Base-by-base conservation (phyloP, 73 alveolate genomes). In the Tetrahymena thermophila region DNA sequence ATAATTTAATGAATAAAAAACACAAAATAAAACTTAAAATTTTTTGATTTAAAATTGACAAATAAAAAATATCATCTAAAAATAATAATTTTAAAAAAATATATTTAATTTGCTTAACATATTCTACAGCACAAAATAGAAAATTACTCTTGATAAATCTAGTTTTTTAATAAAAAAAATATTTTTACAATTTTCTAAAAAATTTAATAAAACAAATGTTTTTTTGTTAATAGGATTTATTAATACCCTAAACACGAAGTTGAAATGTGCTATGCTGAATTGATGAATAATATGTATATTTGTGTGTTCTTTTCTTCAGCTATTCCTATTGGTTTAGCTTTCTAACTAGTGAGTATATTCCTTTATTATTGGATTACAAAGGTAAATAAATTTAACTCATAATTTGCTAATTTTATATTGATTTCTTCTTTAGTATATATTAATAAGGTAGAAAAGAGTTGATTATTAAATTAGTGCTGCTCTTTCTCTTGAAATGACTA, bases 231-330 rank as follows among this genome's bases (percentile, higher is more conserved):
- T 71, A 31, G 94, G 71, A 35, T 85, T 85, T 56, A 43, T 13
- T 35, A 94, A 85, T 94, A 10, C 85, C 96, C 96, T 40, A 85
- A 83, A 28, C 96, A 94, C 43, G 56, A 42, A 37, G 43, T 94
- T n/a, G 96, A 94, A 44, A 84, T 43, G 43, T 35, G 96, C 4
- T 94, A 94, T 94, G 96, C 96, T 37, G 96, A 94, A 11, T 56
- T 94, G n/a, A 85, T 94, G 57, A 94, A 94, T 34, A 85, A 84
- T 3, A 84, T 94, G 94, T 85, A 94, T 94, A 94, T 94, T 28
- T 37, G 94, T 13, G 57, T 94, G 35, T 94, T 94, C 93, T 85
- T 94, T 10, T 94, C 95, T 21, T 94, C 96, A 13, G 44, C 93
- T 5, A 43, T 94, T 25, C 96, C 96, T 16, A 42, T 94, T 21